Evolutionary conservation across 2,329 filamentous ascomycete species (phyloP).

Genomic region (Neopestalotiopsis sp.): DNA sequence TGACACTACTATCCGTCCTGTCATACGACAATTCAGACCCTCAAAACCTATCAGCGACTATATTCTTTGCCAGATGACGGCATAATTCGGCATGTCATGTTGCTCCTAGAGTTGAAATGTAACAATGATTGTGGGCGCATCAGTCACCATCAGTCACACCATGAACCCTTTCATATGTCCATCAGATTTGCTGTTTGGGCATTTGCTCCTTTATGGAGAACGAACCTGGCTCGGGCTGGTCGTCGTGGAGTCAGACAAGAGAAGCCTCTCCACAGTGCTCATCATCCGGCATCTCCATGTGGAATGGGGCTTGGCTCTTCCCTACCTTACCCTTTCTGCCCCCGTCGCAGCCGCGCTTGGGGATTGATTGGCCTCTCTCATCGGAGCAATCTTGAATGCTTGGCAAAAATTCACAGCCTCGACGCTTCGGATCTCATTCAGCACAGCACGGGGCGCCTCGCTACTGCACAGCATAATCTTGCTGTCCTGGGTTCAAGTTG

Average conservation of each 20-base stretch:
- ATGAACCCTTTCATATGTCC: neutral
- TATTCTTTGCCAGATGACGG: neutral
- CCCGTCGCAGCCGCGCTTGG: neutral
- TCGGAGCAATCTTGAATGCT: neutral
- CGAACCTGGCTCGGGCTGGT: neutral
- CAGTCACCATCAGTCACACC: neutral
- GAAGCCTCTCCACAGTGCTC: conserved; percentile 6
- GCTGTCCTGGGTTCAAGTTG: neutral
- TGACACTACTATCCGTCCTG: no score
- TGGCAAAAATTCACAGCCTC: conserved; percentile 10
- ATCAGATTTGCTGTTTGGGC: no score
- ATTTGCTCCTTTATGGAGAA: no score
- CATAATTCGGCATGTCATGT: no score
- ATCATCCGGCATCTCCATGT: conserved; percentile 7
- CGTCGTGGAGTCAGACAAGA: conserved; percentile 6
- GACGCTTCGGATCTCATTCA: conserved; percentile 5
- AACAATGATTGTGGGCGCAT: neutral
- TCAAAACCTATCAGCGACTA: no score
- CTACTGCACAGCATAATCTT: conserved; percentile 6
- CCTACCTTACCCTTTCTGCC: neutral
- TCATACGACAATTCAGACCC: no score
- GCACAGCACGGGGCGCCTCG: neutral
- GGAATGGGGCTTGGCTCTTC: neutral
- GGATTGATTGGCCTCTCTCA: conserved; percentile 3
- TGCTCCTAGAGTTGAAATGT: neutral